phyloP scores from a whole-genome alignment of 1,139 yeast genomes.

The Debaryomyces sp. region DNA sequence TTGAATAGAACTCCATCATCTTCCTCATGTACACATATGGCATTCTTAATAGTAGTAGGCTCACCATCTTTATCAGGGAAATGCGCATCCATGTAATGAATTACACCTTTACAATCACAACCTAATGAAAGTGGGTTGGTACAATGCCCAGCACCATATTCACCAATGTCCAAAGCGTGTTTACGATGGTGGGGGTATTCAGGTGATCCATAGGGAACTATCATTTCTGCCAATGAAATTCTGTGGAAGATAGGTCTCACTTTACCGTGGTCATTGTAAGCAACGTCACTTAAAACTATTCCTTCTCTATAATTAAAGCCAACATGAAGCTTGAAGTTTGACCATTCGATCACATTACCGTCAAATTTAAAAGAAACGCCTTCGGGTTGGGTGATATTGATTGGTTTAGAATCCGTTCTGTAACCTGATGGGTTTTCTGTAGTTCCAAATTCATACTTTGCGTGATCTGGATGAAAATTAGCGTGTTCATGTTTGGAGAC shows the following conservation, averaged over 20 bases:
- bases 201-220: slow-evolving; percentile 83
- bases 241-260: slow-evolving; percentile 76
- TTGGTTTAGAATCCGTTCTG: slow-evolving; percentile 64
- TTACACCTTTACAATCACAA: slow-evolving; percentile 84
- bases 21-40: slow-evolving; percentile 83
- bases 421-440: slow-evolving; percentile 52
- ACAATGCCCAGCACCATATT: slow-evolving; percentile 85
- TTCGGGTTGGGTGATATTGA: slow-evolving; percentile 73
- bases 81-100: slow-evolving; percentile 78
- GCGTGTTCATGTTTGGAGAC: slow-evolving; percentile 68
- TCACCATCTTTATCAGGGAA: slow-evolving; percentile 68
- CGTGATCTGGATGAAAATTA: slow-evolving; percentile 66
- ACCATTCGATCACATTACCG: slow-evolving; percentile 74
- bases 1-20: slow-evolving; percentile 78
- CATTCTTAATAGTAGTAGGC: slow-evolving; percentile 71
- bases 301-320: slow-evolving; percentile 89
- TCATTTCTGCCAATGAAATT: slow-evolving; percentile 78
- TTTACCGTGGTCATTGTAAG: slow-evolving; percentile 73
- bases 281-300: slow-evolving; percentile 72
- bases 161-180: slow-evolving; percentile 86
- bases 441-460: slow-evolving; percentile 60
- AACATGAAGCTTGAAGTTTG: slow-evolving; percentile 72
- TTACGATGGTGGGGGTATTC: slow-evolving; percentile 81
- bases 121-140: slow-evolving; percentile 78
- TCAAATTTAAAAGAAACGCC: slow-evolving; percentile 77